Evolutionary conservation across 495 filamentous ascomycete genomes (phyloP).

Genomic region (Aspergillus kassunensis): DNA sequence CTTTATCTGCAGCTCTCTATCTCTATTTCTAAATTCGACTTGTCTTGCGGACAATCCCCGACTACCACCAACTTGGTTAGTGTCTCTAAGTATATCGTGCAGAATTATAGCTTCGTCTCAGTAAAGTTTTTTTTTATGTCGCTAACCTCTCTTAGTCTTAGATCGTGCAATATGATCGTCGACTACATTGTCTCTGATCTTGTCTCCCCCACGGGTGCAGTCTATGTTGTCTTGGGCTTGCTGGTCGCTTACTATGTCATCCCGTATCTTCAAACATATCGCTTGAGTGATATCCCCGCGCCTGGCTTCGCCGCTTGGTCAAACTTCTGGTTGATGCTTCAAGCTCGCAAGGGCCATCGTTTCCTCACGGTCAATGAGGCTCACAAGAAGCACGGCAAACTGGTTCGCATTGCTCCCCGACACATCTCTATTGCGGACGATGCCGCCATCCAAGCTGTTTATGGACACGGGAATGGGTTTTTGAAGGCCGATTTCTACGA

Average conservation of each 20-base stretch:
- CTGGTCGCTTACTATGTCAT: constrained; percentile 60
- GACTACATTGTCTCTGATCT: constrained; percentile 24
- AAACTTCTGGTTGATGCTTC: constrained; percentile 73
- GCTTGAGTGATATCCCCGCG: constrained; percentile 61
- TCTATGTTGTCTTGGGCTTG: constrained; percentile 54
- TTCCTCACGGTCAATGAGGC: constrained; percentile 64
- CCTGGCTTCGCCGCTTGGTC: constrained; percentile 66
- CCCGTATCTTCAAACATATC: constrained; percentile 64
- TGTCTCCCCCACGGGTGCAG: constrained; percentile 49
- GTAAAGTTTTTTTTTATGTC: background rate
- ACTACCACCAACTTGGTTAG: constrained; percentile 1
- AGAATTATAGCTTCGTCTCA: too few species aligned
- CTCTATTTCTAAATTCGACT: too few species aligned
- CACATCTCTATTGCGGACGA: constrained; percentile 60
- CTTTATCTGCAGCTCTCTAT: too few species aligned
- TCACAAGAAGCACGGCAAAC: constrained; percentile 65
- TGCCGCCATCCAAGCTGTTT: constrained; percentile 52
- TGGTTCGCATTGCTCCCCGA: constrained; percentile 57
- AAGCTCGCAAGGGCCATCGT: constrained; percentile 62
- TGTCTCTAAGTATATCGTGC: background rate
- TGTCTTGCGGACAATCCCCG: too few species aligned
- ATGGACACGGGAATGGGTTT: constrained; percentile 69
- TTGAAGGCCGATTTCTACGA: constrained; percentile 83
- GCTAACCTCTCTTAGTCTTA: background rate
- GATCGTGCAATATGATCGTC: background rate